A percentile compares a stretch with the other conserved stretches of the same genome.
These are phyloP conservation scores for Leishmania arabica DNA, from an alignment of 208 protist genomes.

Conservation along the genomic window DNA sequence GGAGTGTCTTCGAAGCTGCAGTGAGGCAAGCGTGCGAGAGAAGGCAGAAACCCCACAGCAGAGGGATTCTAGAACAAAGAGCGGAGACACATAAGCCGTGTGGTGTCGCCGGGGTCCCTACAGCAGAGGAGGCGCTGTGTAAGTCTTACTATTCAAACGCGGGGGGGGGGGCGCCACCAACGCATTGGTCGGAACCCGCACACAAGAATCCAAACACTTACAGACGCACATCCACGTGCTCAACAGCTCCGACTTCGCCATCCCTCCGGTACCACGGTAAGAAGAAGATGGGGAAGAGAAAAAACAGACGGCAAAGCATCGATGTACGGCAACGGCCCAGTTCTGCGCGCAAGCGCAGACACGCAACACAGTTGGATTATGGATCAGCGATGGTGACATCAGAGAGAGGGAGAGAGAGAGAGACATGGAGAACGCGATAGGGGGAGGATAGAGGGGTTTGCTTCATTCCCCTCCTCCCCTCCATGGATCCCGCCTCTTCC, in stretches of 20 bases:
- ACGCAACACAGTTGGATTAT: not conserved
- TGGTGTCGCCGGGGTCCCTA: not conserved
- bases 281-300: not conserved
- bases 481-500: not conserved
- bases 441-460: too few relatives aligned
- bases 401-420: not conserved
- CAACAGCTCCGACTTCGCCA: not conserved
- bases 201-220: not conserved
- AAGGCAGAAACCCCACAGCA: not conserved
- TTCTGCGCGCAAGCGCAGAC: not conserved
- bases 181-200: not conserved
- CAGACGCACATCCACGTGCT: not conserved
- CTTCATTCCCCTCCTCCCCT: not conserved
- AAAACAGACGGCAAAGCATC: not conserved
- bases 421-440: not conserved
- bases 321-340: not conserved
- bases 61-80: conserved; percentile 3
- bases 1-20: not conserved
- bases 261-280: not conserved
- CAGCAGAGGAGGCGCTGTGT: not conserved
- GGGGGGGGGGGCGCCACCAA: not conserved
- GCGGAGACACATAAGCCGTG: not conserved
- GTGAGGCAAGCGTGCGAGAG: not conserved
- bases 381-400: not conserved
- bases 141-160: not conserved